Base-by-base conservation (phyloP, 345 rosid species). In the Cardamine chenopodiifolia region DNA sequence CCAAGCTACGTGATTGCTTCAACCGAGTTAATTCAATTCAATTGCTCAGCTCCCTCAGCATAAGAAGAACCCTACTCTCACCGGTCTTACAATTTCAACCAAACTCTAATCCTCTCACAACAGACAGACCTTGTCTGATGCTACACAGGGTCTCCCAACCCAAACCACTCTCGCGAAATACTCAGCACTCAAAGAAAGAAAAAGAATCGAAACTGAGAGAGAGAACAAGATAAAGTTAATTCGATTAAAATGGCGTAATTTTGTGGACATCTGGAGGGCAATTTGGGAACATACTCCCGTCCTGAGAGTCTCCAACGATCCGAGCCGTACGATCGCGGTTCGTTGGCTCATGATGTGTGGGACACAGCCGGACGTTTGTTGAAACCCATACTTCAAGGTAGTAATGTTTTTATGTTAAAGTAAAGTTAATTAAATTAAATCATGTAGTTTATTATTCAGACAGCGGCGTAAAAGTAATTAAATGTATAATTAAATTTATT, bases 371-470 rank as follows among this genome's bases (percentile, higher is more conserved):
- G 93, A 18, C 63, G 78, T 44, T 37, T 90, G 53, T 62, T 93
- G 81, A 93, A 83, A 82, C 98, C 96, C 9, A 77, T 93, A 68
- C 76, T 93, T 23, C 50, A 82, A 26, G 97, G 50, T 45, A 40
- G 98, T 90, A 79, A 45, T 76, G 63, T 58, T 66, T 42, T 57
- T 26, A 5, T 66, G 54, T 39, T 74, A 65, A 60, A 50, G 44
- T 52, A 60, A 72, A 40, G 70, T 47, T 42, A 34, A 32, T 55
- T 64, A 73, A 47, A 31, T 65, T 28, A 15, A 66, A 68, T 65
- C 39, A 42, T 76, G 79, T 69, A 42, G 57, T 69, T 70, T 70
- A 53, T 76, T 76, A 42, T 69, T 69, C 79, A 69, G 79, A 76
- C 79, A 76, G 40, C 78, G 10, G 42, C 64, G 19, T 58, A 18